Conservation (phyloP, 1,139 yeast genomes). For the Magnusiomyces ingens region DNA sequence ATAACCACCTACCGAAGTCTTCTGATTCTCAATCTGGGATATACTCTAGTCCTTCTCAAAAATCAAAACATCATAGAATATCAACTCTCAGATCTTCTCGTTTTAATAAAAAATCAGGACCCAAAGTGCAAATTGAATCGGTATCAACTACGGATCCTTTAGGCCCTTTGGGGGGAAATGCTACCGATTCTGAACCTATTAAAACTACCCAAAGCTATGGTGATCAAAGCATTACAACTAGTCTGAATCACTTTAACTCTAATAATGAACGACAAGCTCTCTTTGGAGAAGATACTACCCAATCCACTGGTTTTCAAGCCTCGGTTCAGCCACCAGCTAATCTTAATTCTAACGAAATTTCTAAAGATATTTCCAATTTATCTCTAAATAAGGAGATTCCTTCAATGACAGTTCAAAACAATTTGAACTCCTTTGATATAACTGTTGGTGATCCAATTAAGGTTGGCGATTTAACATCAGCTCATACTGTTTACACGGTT, state of each 20-base stretch:
- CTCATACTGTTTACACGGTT: slow-evolving; percentile 84
- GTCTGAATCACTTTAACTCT: slow-evolving; percentile 13
- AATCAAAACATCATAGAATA: slow-evolving; percentile 8
- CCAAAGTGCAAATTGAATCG: slow-evolving; percentile 10
- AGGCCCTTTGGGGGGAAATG: slow-evolving; percentile 13
- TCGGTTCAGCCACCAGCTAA: background rate
- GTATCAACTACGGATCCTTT: slow-evolving; percentile 10
- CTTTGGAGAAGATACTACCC: slow-evolving; percentile 11
- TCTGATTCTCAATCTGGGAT: background rate
- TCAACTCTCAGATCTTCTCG: slow-evolving; percentile 11
- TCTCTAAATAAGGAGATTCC: background rate
- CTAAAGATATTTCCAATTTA: background rate
- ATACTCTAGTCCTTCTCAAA: background rate
- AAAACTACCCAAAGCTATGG: slow-evolving; percentile 1
- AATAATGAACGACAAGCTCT: slow-evolving; percentile 15
- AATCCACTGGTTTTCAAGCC: background rate
- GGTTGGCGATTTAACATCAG: slow-evolving; percentile 82
- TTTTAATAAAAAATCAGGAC: slow-evolving; percentile 4
- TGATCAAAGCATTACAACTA: slow-evolving; percentile 7
- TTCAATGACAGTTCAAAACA: background rate
- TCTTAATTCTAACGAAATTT: background rate
- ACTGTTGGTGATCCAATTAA: slow-evolving; percentile 86
- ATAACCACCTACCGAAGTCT: background rate
- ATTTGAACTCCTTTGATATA: slow-evolving; percentile 43
- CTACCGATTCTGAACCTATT: background rate